Evolutionary conservation across 2,329 filamentous ascomycete species (phyloP).

Genomic region (Bisporella sp.): DNA sequence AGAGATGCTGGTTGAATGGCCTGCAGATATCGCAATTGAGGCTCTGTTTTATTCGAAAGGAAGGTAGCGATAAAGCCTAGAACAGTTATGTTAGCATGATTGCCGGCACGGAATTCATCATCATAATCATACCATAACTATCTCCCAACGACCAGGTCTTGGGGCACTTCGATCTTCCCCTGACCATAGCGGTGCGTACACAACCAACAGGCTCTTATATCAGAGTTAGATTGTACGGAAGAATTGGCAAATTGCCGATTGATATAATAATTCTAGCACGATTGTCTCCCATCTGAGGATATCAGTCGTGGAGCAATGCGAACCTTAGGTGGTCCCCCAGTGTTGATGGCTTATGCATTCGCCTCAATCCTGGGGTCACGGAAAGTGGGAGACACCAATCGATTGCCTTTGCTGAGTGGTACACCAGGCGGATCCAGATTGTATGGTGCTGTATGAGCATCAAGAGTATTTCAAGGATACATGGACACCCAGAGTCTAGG

Average conservation of each 20-base stretch:
- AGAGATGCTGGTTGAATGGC: constrained; percentile 1
- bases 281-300: too few species aligned
- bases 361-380: too few species aligned
- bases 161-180: background rate
- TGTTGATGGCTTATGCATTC: too few species aligned
- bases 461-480: too few species aligned
- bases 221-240: background rate
- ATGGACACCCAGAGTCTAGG: too few species aligned
- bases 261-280: background rate
- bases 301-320: too few species aligned
- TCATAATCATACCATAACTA: constrained; percentile 21
- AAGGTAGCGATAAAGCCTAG: constrained; percentile 25
- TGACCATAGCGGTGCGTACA: background rate
- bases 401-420: too few species aligned
- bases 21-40: background rate
- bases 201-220: background rate
- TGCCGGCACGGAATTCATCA: background rate
- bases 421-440: too few species aligned
- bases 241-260: background rate
- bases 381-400: too few species aligned
- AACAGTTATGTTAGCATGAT: constrained; percentile 4
- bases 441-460: too few species aligned
- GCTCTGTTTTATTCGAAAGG: constrained; percentile 7
- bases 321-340: too few species aligned
- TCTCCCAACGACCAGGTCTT: constrained; percentile 24